These are phyloP conservation scores for Chlamydomonas urium DNA, from an alignment of 139 green algal genomes.

Conservation along the genomic window DNA sequence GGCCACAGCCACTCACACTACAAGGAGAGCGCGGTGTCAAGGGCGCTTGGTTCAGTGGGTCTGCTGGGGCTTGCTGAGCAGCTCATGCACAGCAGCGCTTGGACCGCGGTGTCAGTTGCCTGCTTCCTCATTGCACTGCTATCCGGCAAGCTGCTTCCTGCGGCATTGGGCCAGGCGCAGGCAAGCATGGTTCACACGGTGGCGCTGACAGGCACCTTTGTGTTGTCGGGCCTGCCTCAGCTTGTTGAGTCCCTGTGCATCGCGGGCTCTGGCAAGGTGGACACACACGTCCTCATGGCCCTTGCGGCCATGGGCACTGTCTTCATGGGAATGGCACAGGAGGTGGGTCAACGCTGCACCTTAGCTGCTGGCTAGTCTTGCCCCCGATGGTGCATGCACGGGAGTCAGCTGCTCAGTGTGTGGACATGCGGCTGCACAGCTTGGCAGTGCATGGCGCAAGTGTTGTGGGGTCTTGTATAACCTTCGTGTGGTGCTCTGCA, in stretches of 20 bases:
- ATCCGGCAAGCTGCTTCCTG: slow-evolving; percentile 10
- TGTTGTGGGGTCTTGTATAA: too few species aligned
- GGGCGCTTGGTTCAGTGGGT: slow-evolving; percentile 27
- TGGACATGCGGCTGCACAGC: neutral
- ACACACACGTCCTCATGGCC: slow-evolving; percentile 84
- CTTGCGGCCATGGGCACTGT: slow-evolving; percentile 69
- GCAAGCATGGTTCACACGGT: neutral
- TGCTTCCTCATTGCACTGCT: slow-evolving; percentile 38
- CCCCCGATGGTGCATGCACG: too few species aligned
- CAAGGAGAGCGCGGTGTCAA: slow-evolving; percentile 28
- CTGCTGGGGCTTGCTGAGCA: slow-evolving; percentile 32
- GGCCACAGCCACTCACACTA: neutral
- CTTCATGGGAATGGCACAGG: slow-evolving; percentile 58
- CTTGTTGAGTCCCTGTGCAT: slow-evolving; percentile 30
- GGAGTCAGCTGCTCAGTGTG: too few species aligned
- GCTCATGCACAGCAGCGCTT: slow-evolving; percentile 37
- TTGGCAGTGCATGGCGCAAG: too few species aligned
- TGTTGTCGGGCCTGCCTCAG: slow-evolving; percentile 44
- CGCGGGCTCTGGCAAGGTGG: slow-evolving; percentile 40
- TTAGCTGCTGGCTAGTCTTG: too few species aligned
- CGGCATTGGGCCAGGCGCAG: slow-evolving; percentile 1
- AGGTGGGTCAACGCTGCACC: too few species aligned
- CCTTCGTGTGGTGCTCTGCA: too few species aligned
- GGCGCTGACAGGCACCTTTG: slow-evolving; percentile 31
- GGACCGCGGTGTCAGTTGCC: slow-evolving; percentile 23